phyloP scores from a whole-genome alignment of 805 yeast genomes.

The Starmerella kuoi region DNA sequence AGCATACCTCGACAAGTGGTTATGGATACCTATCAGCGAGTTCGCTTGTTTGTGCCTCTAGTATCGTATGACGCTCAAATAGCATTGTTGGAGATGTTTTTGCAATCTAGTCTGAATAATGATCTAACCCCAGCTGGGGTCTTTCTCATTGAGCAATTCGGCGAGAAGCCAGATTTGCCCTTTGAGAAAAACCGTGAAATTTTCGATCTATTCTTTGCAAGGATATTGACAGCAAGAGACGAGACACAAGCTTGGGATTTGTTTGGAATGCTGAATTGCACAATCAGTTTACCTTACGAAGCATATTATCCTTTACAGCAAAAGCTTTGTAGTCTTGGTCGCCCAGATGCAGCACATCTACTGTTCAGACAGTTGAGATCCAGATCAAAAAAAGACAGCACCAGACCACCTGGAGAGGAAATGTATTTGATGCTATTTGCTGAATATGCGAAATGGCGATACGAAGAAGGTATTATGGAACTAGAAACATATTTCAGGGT shows the following conservation, averaged over 20 bases:
- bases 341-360: slow-evolving; percentile 50
- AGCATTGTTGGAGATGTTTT: slow-evolving; percentile 31
- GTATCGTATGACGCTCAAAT: slow-evolving; percentile 33
- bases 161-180: slow-evolving; percentile 24
- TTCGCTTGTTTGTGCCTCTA: slow-evolving; percentile 32
- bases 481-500: slow-evolving; percentile 51
- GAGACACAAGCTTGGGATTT: slow-evolving; percentile 44
- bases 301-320: slow-evolving; percentile 47
- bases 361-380: slow-evolving; percentile 50
- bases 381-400: slow-evolving; percentile 39
- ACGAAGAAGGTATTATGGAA: slow-evolving; percentile 54
- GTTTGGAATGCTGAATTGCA: slow-evolving; percentile 44
- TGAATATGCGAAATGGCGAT: slow-evolving; percentile 46
- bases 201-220: slow-evolving; percentile 35
- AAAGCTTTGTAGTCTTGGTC: slow-evolving; percentile 39
- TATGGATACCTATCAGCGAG: slow-evolving; percentile 33
- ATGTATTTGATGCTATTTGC: slow-evolving; percentile 50
- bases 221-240: slow-evolving; percentile 32
- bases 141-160: slow-evolving; percentile 36
- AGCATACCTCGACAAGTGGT: slow-evolving; percentile 24
- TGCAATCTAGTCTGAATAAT: slow-evolving; percentile 32
- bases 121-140: slow-evolving; percentile 26
- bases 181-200: slow-evolving; percentile 30
- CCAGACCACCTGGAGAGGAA: slow-evolving; percentile 41
- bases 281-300: slow-evolving; percentile 46